phyloP scores from a whole-genome alignment of 805 yeast species.

The Kuraishia molischiana region DNA sequence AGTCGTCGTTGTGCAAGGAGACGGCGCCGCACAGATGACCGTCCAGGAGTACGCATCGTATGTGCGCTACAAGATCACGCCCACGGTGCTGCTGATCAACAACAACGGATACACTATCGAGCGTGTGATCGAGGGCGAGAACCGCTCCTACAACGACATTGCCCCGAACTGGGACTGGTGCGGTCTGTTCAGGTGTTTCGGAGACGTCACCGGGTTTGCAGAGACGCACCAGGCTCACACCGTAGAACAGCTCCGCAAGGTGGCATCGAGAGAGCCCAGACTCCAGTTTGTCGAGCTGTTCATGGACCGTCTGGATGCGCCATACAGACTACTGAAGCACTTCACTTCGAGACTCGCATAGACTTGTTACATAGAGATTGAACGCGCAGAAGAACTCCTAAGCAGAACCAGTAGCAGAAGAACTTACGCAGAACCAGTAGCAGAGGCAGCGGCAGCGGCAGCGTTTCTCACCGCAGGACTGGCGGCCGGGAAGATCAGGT shows the following conservation, averaged over 20 bases:
- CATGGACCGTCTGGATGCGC: conserved; percentile 52
- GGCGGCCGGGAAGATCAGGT: conserved; percentile 36
- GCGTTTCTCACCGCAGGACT: conserved; percentile 13
- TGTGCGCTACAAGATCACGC: conserved; percentile 47
- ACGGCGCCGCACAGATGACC: conserved; percentile 94
- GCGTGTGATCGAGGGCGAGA: conserved; percentile 73
- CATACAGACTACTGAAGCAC: conserved; percentile 14
- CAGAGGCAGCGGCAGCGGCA: background rate
- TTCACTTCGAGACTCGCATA: background rate
- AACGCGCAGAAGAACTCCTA: too few relatives aligned
- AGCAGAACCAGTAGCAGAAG: too few relatives aligned
- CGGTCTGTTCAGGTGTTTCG: conserved; percentile 2
- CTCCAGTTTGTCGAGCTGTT: conserved; percentile 41
- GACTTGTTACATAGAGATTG: too few relatives aligned
- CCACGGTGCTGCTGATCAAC: conserved; percentile 68
- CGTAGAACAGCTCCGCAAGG: background rate
- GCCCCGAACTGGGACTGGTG: conserved; percentile 76
- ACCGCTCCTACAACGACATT: conserved; percentile 72
- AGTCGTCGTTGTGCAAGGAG: conserved; percentile 73
- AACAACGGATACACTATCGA: conserved; percentile 89
- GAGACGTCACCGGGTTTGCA: conserved; percentile 59
- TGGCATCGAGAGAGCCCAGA: background rate
- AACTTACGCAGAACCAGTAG: background rate
- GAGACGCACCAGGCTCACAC: background rate
- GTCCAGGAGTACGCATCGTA: conserved; percentile 71